phyloP scores from a whole-genome alignment of 768 basidiomycete genomes.

The Coprinopsis marcescibilis region DNA sequence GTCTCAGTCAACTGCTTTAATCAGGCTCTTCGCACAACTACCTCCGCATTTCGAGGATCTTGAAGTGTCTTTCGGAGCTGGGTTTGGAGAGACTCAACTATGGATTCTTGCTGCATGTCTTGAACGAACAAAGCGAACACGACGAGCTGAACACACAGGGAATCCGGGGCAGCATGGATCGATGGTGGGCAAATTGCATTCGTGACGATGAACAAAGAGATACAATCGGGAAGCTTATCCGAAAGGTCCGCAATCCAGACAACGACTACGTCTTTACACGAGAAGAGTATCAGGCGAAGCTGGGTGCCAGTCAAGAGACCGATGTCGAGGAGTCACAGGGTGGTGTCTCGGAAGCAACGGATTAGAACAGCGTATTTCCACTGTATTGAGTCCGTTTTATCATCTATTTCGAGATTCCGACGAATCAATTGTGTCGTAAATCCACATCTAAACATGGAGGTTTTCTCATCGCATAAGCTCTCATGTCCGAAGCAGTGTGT shows the following conservation, averaged over 20 bases:
- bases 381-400: not conserved
- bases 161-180: conserved; percentile 61
- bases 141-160: conserved; percentile 42
- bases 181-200: conserved; percentile 75
- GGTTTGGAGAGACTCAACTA: conserved; percentile 59
- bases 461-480: too few species aligned
- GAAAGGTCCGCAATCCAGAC: conserved; percentile 39
- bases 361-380: not conserved
- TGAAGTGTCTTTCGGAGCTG: conserved; percentile 70
- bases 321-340: conserved; percentile 4
- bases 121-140: conserved; percentile 62
- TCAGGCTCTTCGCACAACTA: conserved; percentile 69
- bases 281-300: conserved; percentile 46
- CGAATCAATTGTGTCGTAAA: too few species aligned
- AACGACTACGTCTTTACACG: conserved; percentile 48
- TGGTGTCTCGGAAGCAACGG: not conserved
- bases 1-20: not conserved
- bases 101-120: conserved; percentile 63
- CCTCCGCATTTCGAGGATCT: conserved; percentile 69
- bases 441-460: too few species aligned
- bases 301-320: conserved; percentile 34
- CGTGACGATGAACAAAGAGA: conserved; percentile 53
- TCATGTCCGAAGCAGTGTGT: not conserved
- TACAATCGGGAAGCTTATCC: conserved; percentile 48
- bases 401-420: conserved; percentile 3